Percentiles rank a stretch among this genome's conserved stretches.
phyloP scores from a whole-genome alignment of 2,329 filamentous ascomycete genomes.

The Verticillium tricorpus region DNA sequence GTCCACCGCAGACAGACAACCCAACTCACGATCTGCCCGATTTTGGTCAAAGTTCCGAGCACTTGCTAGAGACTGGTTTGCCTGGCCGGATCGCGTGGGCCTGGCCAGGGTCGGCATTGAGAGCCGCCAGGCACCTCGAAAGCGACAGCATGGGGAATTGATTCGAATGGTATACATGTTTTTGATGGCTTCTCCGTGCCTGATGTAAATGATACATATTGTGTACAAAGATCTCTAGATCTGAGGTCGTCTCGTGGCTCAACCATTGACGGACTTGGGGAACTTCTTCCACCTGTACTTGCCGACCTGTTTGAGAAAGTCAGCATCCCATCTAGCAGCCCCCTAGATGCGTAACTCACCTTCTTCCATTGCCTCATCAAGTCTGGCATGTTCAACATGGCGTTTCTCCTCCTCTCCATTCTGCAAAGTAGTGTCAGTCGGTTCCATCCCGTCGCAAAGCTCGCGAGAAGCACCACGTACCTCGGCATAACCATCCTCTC shows the following conservation, averaged over 20 bases:
- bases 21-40: too few relatives aligned
- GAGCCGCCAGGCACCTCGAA: too few relatives aligned
- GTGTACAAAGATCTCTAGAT: conserved; percentile 10
- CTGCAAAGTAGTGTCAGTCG: conserved; percentile 37
- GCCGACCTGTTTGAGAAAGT: conserved; percentile 40
- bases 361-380: conserved; percentile 92
- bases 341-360: conserved; percentile 48
- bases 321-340: conserved; percentile 23
- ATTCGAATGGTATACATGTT: neutral
- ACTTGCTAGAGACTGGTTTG: too few relatives aligned
- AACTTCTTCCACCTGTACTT: conserved; percentile 53
- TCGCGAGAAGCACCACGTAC: conserved; percentile 37
- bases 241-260: conserved; percentile 18
- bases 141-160: neutral
- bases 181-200: neutral
- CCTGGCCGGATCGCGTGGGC: too few relatives aligned
- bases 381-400: conserved; percentile 92
- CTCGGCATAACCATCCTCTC: conserved; percentile 79
- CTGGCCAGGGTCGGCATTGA: neutral
- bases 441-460: neutral
- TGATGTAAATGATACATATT: conserved; percentile 7
- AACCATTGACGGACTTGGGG: conserved; percentile 39
- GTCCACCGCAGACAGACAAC: too few relatives aligned
- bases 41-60: too few relatives aligned
- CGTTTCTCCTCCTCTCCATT: conserved; percentile 83